Base-by-base conservation (phyloP, 306 rosid species). In the Hippophae gyantsensis region DNA sequence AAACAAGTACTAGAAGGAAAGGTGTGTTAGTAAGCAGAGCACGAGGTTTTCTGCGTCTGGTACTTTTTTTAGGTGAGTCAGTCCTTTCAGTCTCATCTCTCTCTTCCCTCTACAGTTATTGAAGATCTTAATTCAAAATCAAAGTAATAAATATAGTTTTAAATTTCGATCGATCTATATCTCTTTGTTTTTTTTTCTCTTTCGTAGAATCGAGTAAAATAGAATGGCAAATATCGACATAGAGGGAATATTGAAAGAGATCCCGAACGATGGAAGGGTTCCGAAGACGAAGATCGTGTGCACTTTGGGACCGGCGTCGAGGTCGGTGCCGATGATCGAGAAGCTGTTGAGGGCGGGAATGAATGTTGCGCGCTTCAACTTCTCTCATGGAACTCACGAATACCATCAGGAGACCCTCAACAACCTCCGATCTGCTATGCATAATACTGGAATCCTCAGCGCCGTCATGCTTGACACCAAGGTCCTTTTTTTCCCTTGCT, bases 381-480 rank as follows among this genome's bases (percentile, higher is more conserved):
- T 90, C 68, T 90, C 97, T 14, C 97, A 90, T 45, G 97, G 97
- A 2, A 82, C 94, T 8, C 97, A 90, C 40, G 89, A 86, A 0
- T 90, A 90, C 68, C 97, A 90, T 57, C 95, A 86, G 75, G 95
- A 86, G 77, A 90, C 95, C 9, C 79, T 90, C 64, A 23, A 86
- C 72, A 90, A 84, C 60, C 97, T 90, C 69, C 86, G 83, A 60
- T 52, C 73, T 9, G 97, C 94, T 63, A 90, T 90, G 95, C 85
- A 80, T 54, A 82, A 76, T 67, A 90, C 97, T 8, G 84, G 76
- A 59, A 84, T 84, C 62, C 83, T 90, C 65, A 82, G 84, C 51
- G 97, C 97, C 47, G 78, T 90, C 82, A 90, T 86, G 97, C 97
- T 89, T 10, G 97, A 89, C 48, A 89, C 97, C 25, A 89, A 89